Evolutionary conservation across 2,329 filamentous ascomycete species (phyloP), one percentile per base, ranked within the genome.

Genomic region (Cladosporium sphaerospermum): DNA sequence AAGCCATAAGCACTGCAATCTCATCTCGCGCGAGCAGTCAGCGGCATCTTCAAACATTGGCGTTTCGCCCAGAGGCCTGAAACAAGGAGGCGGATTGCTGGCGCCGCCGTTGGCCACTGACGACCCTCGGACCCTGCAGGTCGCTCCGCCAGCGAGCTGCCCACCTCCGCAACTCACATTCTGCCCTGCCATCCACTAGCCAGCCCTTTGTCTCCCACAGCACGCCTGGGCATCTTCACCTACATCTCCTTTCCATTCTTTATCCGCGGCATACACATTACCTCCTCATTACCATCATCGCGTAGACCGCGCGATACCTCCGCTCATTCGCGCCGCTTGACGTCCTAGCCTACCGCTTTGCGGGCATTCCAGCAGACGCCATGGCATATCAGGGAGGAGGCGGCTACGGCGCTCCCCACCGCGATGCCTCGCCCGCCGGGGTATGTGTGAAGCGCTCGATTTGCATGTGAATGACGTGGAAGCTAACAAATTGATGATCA

Each of bases 381-480:
- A 51, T 51, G 48, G 48, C 48, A 43, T 51, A 51, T 43, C 48
- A 51, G 48, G 48, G 48, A 51, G 48, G 48, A 28, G 46, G 46
- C 16, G 31, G 31, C 48, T 51, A 51, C 34, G 48, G 48, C 48
- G 39, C 23, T 4, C 34, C 48, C 28, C 36, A 49, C 11, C 46
- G 37, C 46, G 37, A 49, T 41, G 46, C 11, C 46, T 49, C 37
- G 48, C 40, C 48, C 13, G 31, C 40, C 11, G 48, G 48, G 36
- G 48, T 51, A 51, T 37, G 48, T 51, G 2, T 14, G 2, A 18
- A 31, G 32, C 16, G 9, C 16, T 28, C 7, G 39, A 33, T 9
- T 14, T 14, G 36, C 10, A n/a, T 2, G 6, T 8, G n/a, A 39
- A 41, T 28, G 7, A 33, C 23, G 23, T 28, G 23, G 23, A 28